Conservation (phyloP, 345 rosid genomes). For the Nasturtium officinale region DNA sequence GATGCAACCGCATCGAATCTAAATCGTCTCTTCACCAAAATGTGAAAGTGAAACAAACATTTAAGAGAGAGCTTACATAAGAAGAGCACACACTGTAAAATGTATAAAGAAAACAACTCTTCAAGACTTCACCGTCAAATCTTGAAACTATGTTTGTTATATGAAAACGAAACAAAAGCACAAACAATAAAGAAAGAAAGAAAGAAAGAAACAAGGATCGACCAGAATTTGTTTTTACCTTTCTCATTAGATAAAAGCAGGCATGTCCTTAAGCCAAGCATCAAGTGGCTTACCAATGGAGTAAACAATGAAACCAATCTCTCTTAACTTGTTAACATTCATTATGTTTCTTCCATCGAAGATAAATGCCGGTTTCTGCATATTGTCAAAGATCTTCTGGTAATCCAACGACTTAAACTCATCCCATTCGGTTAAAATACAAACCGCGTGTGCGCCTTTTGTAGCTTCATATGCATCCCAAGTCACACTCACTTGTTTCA, state of each 20-base stretch:
- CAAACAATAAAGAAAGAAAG: not conserved
- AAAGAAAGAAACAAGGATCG: not conserved
- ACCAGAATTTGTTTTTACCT: constrained; percentile 2
- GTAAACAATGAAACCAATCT: constrained; percentile 92
- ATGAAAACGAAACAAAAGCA: constrained; percentile 22
- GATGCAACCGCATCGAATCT: constrained; percentile 20
- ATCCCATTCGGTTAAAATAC: constrained; percentile 91
- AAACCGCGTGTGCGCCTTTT: constrained; percentile 78
- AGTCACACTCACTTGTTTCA: constrained; percentile 73
- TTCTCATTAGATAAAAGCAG: constrained; percentile 37
- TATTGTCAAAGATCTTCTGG: constrained; percentile 75
- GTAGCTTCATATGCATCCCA: constrained; percentile 91
- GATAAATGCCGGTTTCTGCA: constrained; percentile 93
- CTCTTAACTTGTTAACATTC: constrained; percentile 62
- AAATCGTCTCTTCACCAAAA: constrained; percentile 19
- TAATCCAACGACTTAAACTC: constrained; percentile 83
- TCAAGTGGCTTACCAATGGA: constrained; percentile 48
- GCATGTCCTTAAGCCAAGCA: constrained; percentile 48
- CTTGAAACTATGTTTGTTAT: constrained; percentile 19
- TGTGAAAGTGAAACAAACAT: constrained; percentile 26
- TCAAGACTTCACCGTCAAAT: constrained; percentile 13
- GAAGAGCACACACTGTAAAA: constrained; percentile 1
- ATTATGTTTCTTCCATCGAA: constrained; percentile 82
- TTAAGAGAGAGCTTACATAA: constrained; percentile 12
- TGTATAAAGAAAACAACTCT: constrained; percentile 4